Conservation (phyloP, 129 eudicot species). For the Artemisia argyi region DNA sequence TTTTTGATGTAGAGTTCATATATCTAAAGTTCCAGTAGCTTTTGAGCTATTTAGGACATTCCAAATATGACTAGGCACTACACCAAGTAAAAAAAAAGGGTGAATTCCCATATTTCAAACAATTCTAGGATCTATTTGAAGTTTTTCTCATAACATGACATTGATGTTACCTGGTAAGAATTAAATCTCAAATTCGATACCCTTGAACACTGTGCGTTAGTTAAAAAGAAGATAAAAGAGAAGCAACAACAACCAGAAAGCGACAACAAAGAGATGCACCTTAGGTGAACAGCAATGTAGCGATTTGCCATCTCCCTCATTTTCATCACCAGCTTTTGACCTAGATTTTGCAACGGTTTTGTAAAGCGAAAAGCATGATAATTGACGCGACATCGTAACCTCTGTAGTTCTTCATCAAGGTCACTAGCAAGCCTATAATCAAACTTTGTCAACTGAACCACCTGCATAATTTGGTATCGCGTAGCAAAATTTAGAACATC, state of each 20-base stretch:
- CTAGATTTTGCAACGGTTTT: slow-evolving; percentile 66
- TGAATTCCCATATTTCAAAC: too few relatives aligned
- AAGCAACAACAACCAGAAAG: background rate
- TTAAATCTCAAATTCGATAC: too few relatives aligned
- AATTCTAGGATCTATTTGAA: too few relatives aligned
- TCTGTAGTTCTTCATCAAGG: slow-evolving; percentile 75
- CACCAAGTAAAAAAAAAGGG: too few relatives aligned
- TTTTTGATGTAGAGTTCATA: too few relatives aligned
- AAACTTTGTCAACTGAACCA: slow-evolving; percentile 90
- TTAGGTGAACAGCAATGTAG: slow-evolving; percentile 90
- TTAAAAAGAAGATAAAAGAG: background rate
- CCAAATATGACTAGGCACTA: too few relatives aligned
- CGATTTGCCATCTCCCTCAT: slow-evolving; percentile 85
- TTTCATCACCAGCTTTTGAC: slow-evolving; percentile 63
- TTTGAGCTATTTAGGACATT: too few relatives aligned
- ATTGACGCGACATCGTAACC: slow-evolving; percentile 91
- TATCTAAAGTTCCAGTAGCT: too few relatives aligned
- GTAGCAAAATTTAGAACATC: slow-evolving; percentile 17
- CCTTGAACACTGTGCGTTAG: too few relatives aligned
- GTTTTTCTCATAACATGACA: too few relatives aligned
- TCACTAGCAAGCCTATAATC: slow-evolving; percentile 93
- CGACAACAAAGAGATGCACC: slow-evolving; percentile 44
- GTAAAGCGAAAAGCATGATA: slow-evolving; percentile 91
- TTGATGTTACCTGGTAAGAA: too few relatives aligned
- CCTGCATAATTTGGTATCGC: slow-evolving; percentile 49